phyloP scores from a whole-genome alignment of 2,329 filamentous ascomycete species.

The Sclerotinia trifoliorum region DNA sequence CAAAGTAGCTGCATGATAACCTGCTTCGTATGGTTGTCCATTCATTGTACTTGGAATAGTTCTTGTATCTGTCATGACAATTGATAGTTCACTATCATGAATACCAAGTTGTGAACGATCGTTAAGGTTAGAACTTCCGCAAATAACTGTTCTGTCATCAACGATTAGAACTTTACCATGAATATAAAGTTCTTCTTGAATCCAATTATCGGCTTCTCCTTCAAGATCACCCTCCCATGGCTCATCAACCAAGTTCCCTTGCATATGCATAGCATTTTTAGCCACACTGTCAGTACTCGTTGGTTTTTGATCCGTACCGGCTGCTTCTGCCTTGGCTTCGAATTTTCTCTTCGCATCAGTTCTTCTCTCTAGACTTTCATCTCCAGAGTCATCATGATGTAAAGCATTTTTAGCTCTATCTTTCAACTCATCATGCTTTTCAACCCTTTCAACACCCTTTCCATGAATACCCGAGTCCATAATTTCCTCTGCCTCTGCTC shows the following conservation, averaged over 20 bases:
- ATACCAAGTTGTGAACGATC: slow-evolving; percentile 84
- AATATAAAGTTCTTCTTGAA: slow-evolving; percentile 95
- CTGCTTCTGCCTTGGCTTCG: slow-evolving; percentile 47
- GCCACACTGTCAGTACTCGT: slow-evolving; percentile 54
- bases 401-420: slow-evolving; percentile 42
- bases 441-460: slow-evolving; percentile 44
- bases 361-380: slow-evolving; percentile 43
- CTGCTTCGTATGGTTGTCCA: slow-evolving; percentile 72
- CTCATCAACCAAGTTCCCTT: slow-evolving; percentile 64
- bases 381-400: slow-evolving; percentile 38
- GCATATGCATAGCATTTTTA: slow-evolving; percentile 76
- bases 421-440: slow-evolving; percentile 49
- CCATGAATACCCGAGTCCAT: slow-evolving; percentile 75
- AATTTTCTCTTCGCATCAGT: slow-evolving; percentile 53
- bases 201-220: slow-evolving; percentile 80
- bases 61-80: slow-evolving; percentile 83
- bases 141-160: slow-evolving; percentile 82
- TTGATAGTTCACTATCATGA: slow-evolving; percentile 87
- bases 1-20: slow-evolving; percentile 78
- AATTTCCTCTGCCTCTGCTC: slow-evolving; percentile 83
- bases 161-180: slow-evolving; percentile 89
- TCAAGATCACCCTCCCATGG: slow-evolving; percentile 71
- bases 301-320: slow-evolving; percentile 36
- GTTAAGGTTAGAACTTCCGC: slow-evolving; percentile 87
- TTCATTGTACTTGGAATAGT: slow-evolving; percentile 72